A percentile compares a stretch with the other conserved stretches of the same genome.
phyloP scores from a whole-genome alignment of 2,329 filamentous ascomycete genomes.

The Herpotrichia juniperi region DNA sequence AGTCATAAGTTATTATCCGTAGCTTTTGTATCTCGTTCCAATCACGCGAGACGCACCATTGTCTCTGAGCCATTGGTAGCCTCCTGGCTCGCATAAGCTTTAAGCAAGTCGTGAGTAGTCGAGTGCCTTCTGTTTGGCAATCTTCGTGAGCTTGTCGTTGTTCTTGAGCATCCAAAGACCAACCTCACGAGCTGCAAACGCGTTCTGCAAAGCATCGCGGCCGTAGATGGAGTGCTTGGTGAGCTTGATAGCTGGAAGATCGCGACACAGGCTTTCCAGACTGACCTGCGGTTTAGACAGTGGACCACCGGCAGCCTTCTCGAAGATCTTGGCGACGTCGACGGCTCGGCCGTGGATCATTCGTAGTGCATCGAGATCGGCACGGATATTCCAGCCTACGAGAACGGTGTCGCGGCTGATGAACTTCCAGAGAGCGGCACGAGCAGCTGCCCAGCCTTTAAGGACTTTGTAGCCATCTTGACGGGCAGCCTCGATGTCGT shows the following conservation, averaged over 20 bases:
- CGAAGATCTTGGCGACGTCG: constrained; percentile 36
- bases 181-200: constrained; percentile 57
- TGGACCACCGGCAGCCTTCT: constrained; percentile 41
- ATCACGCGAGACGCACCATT: background rate
- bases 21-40: background rate
- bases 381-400: constrained; percentile 41
- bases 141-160: constrained; percentile 40
- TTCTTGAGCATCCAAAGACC: constrained; percentile 54
- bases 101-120: constrained; percentile 28
- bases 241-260: constrained; percentile 19
- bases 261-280: constrained; percentile 35
- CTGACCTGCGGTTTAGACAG: constrained; percentile 36
- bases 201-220: constrained; percentile 58
- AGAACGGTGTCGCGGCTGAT: constrained; percentile 41
- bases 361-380: constrained; percentile 39
- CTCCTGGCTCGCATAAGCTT: too few relatives aligned
- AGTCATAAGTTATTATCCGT: background rate
- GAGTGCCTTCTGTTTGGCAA: constrained; percentile 39
- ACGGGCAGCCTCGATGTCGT: constrained; percentile 33
- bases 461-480: constrained; percentile 37
- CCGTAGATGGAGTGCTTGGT: constrained; percentile 32
- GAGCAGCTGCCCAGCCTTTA: constrained; percentile 40
- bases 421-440: constrained; percentile 35
- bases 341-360: constrained; percentile 42
- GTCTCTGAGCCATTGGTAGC: background rate